Percentiles rank a stretch among this genome's conserved stretches.
phyloP scores from a whole-genome alignment of 2,329 filamentous ascomycete genomes.

The Ceratocystis cubensis region DNA sequence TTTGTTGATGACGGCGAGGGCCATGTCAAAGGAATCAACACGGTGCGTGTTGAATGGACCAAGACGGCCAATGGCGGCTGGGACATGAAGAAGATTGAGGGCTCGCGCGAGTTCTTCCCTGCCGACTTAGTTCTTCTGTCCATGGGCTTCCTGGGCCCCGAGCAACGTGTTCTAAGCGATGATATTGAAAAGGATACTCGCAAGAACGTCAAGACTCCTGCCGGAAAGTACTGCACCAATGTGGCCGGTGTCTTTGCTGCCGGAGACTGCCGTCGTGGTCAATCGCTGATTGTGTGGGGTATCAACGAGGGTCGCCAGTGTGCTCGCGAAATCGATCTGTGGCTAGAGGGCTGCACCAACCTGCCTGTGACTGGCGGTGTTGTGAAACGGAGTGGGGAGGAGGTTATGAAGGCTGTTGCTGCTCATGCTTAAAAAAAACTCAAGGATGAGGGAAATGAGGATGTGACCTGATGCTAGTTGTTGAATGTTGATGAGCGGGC shows the following conservation, averaged over 20 bases:
- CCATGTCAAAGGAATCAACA: constrained; percentile 91
- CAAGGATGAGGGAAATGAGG: neutral
- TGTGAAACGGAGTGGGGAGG: constrained; percentile 66
- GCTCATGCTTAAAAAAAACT: constrained; percentile 22
- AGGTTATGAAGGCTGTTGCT: constrained; percentile 40
- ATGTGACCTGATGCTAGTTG: neutral
- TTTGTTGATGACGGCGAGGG: constrained; percentile 83
- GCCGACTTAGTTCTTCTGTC: constrained; percentile 87
- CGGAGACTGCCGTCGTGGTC: constrained; percentile 86
- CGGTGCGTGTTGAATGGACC: constrained; percentile 89
- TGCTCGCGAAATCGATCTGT: constrained; percentile 82
- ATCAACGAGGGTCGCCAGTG: constrained; percentile 95
- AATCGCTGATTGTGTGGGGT: constrained; percentile 94
- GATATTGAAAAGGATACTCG: constrained; percentile 80
- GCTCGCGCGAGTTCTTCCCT: constrained; percentile 89
- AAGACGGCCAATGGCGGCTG: constrained; percentile 79
- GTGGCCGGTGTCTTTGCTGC: constrained; percentile 82
- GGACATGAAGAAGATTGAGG: constrained; percentile 97
- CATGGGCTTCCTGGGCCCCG: constrained; percentile 94
- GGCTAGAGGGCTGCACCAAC: constrained; percentile 64
- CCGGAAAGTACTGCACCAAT: constrained; percentile 80
- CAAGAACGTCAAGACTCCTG: constrained; percentile 91
- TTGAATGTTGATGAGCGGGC: neutral
- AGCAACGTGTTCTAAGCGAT: constrained; percentile 77
- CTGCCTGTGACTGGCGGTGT: constrained; percentile 90